Base-by-base conservation (phyloP, 306 rosid species). In the Rubus parviflorus region DNA sequence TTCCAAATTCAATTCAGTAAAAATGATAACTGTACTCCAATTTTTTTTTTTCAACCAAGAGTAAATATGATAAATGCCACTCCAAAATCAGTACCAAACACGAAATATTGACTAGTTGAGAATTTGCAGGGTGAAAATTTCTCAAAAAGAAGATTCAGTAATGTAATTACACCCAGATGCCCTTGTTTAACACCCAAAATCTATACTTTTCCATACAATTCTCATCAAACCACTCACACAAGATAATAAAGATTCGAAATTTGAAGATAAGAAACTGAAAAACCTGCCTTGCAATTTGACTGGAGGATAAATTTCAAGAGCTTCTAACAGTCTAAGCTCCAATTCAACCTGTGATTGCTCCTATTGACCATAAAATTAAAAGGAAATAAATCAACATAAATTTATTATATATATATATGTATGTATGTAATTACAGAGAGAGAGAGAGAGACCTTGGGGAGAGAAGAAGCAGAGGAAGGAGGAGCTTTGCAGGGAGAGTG, bases 401-500 rank as follows among this genome's bases (percentile, higher is more conserved):
- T n/a, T 13, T 20, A 37, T 22, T 37, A 19, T 17, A 75, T 70
- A 54, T 15, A 64, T 4, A 37, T 25, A 53, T 42, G 13, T 20
- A 17, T 1, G 6, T 19, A 47, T 7, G 76, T 68, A 7, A 12
- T 45, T 7, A 82, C 8, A 83, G 77, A 76, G 67, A 76, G 52
- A 81, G 56, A 74, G 75, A 78, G 63, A 82, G 22, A 14, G 22
- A 86, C 97, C 96, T 92, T 96, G 66, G 89, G 86, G 70, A 92
- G 91, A 83, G 97, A 92, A 62, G 99, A 92, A 87, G 93, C 94
- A 53, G 99, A 92, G 69, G 99, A 96, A 77, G 96, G 98, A 40
- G 91, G 97, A 77, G 96, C 93, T 78, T 96, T 96, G 91, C 99
- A 96, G 6, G 99, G 98, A 81, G 98, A 96, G 60, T 96, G 99